Evolutionary conservation across 805 yeast genomes (phyloP), one percentile per base, ranked within the genome.

Genomic region (Candida golubevii): DNA sequence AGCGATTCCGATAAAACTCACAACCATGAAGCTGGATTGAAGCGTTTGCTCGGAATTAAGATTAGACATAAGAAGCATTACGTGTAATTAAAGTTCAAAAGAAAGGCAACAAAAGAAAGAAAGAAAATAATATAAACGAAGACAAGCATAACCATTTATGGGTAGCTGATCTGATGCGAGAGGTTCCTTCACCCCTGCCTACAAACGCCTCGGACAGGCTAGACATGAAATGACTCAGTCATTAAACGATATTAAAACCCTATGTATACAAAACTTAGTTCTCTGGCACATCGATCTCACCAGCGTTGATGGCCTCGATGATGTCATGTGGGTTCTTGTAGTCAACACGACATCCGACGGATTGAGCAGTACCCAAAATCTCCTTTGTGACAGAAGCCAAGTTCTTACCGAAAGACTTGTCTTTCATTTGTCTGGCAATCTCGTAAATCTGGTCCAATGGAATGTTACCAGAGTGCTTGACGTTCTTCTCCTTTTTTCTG

Each of bases 401-500:
- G 77, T 67, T 87, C 87, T 89, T 91, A 81, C 99, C 97, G 75
- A 93, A 88, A 56, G 97, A 89, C 81, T 93, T 93, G 74, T 85
- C 88, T 75, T 80, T 84, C 98, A 93, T 91, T 71, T 84, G 84
- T 79, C 97, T 90, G 66, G 99, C 98, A 70, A 93, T 86, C 73
- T 89, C 96, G 74, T 80, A 80, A 77, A 93, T 87, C 78, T 91
- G 97, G 67, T 89, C 95, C 67, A 93, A 81, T 67, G 96, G 88
- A 68, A 93, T 82, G 91, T 91, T 93, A 81, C 99, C 99, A 73
- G 83, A 83, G 88, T 93, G 99, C 83, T 90, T 89, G 76, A 93
- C 87, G 81, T 93, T 91, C 93, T 93, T 93, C 73, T 93, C 98
- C 95, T 93, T 93, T 95, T 93, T 93, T 82, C 97, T 85, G 85